Evolutionary conservation across 495 filamentous ascomycete genomes (phyloP).

Genomic region (Lepraria neglecta): DNA sequence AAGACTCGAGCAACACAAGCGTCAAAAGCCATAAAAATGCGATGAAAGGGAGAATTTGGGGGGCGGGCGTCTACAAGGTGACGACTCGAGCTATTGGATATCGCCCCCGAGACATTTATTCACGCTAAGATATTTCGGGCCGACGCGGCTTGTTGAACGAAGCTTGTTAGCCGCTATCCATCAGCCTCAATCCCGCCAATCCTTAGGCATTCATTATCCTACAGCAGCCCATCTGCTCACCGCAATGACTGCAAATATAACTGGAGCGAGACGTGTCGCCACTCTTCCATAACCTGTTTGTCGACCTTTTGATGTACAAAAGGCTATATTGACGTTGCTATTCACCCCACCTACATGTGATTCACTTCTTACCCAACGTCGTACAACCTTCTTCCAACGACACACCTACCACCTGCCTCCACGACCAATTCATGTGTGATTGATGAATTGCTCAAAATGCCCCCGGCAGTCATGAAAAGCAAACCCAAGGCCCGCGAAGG

Average conservation of each 20-base stretch:
- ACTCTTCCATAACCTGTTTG: not conserved
- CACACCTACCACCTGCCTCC: not conserved
- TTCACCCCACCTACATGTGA: not conserved
- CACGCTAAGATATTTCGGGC: too few relatives aligned
- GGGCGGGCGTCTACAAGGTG: too few relatives aligned
- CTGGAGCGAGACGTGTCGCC: not conserved
- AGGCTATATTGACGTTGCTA: not conserved
- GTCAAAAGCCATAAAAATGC: too few relatives aligned
- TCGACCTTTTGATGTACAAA: not conserved
- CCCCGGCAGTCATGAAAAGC: constrained; percentile 52
- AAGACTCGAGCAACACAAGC: too few relatives aligned
- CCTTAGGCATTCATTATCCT: not conserved
- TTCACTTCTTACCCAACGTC: not conserved
- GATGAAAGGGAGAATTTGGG: too few relatives aligned
- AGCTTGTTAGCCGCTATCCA: not conserved
- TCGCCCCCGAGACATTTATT: too few relatives aligned
- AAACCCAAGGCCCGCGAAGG: constrained; percentile 66
- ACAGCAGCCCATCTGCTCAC: not conserved
- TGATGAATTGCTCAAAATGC: constrained; percentile 33
- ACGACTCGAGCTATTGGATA: too few relatives aligned
- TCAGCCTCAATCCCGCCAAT: constrained; percentile 1
- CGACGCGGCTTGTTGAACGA: too few relatives aligned
- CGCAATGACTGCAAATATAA: not conserved
- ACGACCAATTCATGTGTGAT: not conserved
- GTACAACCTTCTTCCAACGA: not conserved